Evolutionary conservation across 768 basidiomycete species (phyloP).

Genomic region (Collybia nuda): DNA sequence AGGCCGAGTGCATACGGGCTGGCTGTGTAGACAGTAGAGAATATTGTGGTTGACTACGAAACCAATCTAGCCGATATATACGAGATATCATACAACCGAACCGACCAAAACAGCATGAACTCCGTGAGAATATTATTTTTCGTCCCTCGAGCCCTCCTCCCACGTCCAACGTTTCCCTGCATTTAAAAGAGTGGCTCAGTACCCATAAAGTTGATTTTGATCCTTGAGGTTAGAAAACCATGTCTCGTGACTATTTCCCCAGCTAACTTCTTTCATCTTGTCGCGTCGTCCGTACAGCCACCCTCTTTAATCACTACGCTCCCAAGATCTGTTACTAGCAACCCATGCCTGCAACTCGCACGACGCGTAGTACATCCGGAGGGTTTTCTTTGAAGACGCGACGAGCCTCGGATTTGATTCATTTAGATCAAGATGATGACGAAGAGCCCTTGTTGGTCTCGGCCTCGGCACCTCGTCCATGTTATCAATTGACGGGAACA

Average conservation of each 20-base stretch:
- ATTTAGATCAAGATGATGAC: not conserved
- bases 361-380: not conserved
- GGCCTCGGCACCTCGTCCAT: not conserved
- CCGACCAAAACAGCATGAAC: not conserved
- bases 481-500: not conserved
- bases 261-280: not conserved
- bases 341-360: conserved; percentile 9
- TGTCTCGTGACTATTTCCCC: not conserved
- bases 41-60: too few relatives aligned
- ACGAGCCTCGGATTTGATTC: not conserved
- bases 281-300: not conserved
- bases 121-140: conserved; percentile 6
- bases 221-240: too few relatives aligned
- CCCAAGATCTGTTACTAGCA: not conserved
- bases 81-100: not conserved
- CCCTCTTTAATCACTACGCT: not conserved
- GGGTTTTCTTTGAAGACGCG: not conserved
- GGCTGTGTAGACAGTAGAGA: too few relatives aligned
- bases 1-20: too few relatives aligned
- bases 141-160: not conserved
- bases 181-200: not conserved
- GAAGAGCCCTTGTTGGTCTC: not conserved
- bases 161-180: not conserved
- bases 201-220: not conserved
- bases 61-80: not conserved